Conservation (phyloP, 2,329 filamentous ascomycete species). For the Decorospora gaudefroyi region DNA sequence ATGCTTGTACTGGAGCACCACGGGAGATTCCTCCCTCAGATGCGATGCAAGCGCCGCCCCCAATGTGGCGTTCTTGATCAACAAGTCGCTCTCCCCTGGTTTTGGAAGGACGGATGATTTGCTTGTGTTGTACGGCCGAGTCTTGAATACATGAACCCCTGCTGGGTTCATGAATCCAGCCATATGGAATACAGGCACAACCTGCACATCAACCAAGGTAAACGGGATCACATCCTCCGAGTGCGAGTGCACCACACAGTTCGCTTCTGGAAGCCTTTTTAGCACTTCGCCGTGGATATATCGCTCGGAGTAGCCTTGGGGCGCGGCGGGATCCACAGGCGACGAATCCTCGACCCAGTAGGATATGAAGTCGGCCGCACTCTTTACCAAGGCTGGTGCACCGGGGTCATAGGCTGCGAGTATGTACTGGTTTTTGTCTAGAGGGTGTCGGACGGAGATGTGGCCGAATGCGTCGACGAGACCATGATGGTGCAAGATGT, state of each 20-base stretch:
- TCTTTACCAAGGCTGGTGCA: slow-evolving; percentile 55
- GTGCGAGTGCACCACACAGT: slow-evolving; percentile 51
- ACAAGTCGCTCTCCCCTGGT: slow-evolving; percentile 23
- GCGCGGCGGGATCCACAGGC: slow-evolving; percentile 49
- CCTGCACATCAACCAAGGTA: slow-evolving; percentile 28
- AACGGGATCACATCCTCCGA: slow-evolving; percentile 50
- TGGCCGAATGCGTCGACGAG: slow-evolving; percentile 61
- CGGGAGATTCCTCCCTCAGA: slow-evolving; percentile 20
- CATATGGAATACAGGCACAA: slow-evolving; percentile 48
- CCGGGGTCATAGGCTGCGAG: slow-evolving; percentile 52
- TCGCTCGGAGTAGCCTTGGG: slow-evolving; percentile 49
- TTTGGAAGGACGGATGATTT: slow-evolving; percentile 10
- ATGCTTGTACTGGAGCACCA: slow-evolving; percentile 51
- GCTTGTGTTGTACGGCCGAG: slow-evolving; percentile 32
- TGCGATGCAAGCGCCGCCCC: slow-evolving; percentile 31
- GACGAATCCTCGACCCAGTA: slow-evolving; percentile 52
- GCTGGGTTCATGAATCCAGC: slow-evolving; percentile 46
- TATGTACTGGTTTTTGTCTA: slow-evolving; percentile 53
- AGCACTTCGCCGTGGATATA: slow-evolving; percentile 52
- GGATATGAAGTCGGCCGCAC: slow-evolving; percentile 52
- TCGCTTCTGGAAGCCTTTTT: slow-evolving; percentile 45
- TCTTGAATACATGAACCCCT: slow-evolving; percentile 17
- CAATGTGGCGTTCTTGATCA: slow-evolving; percentile 31
- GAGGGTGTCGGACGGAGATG: slow-evolving; percentile 56
- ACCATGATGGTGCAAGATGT: slow-evolving; percentile 57